phyloP scores from a whole-genome alignment of 2,329 filamentous ascomycete genomes.

The Cercospora sesami region DNA sequence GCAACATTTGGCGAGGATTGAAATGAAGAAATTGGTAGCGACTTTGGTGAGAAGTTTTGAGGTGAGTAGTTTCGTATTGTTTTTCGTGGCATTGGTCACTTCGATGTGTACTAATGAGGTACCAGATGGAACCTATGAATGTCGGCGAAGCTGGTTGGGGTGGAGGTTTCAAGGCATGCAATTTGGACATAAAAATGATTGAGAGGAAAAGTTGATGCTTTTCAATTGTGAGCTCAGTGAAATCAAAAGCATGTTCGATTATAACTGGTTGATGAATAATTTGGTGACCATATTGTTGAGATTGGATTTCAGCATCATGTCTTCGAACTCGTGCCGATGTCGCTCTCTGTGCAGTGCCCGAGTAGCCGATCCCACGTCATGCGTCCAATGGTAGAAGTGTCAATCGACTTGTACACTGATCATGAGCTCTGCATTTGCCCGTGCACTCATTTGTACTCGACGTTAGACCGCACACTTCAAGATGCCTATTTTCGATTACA shows the following conservation, averaged over 20 bases:
- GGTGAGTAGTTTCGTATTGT: background rate
- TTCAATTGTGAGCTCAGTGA: background rate
- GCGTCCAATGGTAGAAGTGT: background rate
- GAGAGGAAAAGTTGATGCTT: background rate
- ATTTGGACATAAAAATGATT: background rate
- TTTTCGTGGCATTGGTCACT: too few species aligned
- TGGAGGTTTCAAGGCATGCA: background rate
- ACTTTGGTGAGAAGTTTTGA: conserved; percentile 21
- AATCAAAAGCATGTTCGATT: background rate
- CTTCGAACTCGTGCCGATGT: background rate
- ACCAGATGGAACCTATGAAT: conserved; percentile 8
- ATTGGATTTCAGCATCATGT: background rate
- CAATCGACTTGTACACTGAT: background rate
- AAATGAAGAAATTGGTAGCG: conserved; percentile 29
- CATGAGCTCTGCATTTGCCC: background rate
- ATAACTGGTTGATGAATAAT: background rate
- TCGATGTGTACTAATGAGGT: background rate
- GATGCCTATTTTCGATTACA: conserved; percentile 42
- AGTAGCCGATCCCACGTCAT: background rate
- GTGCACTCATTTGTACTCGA: background rate
- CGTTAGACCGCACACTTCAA: background rate
- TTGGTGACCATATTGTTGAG: background rate
- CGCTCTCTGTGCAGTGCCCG: background rate
- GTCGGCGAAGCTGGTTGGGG: conserved; percentile 9
- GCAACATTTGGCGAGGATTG: conserved; percentile 46